phyloP scores from a whole-genome alignment of 306 rosid species.

The Rosa lucieae region DNA sequence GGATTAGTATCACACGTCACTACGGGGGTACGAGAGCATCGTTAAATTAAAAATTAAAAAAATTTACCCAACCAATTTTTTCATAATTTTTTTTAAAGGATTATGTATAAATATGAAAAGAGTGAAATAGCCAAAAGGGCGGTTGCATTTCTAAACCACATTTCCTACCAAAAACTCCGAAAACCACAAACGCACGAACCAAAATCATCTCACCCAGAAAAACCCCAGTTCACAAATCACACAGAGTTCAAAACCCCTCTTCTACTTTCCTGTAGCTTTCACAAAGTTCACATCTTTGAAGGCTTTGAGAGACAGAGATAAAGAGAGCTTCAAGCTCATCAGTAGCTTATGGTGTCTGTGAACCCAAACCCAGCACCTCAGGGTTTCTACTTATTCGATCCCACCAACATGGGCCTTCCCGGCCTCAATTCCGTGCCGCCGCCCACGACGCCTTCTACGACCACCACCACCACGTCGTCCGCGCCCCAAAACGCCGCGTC shows the following conservation, averaged over 20 bases:
- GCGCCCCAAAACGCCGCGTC: constrained; percentile 1
- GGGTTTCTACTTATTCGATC: constrained; percentile 62
- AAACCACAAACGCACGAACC: background rate
- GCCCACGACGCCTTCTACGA: constrained; percentile 3
- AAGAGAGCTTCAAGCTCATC: background rate
- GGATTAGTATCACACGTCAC: no score
- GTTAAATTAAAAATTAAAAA: no score
- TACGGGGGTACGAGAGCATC: no score
- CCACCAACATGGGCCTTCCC: constrained; percentile 51
- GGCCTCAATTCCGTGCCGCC: constrained; percentile 45
- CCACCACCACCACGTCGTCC: constrained; percentile 10
- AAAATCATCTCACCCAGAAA: background rate
- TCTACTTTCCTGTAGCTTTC: constrained; percentile 8
- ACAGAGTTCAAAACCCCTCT: background rate
- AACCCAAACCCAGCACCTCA: constrained; percentile 61
- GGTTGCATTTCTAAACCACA: constrained; percentile 8
- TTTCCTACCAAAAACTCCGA: background rate
- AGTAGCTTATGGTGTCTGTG: constrained; percentile 63
- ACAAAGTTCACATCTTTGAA: background rate
- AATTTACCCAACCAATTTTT: no score
- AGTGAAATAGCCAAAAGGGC: background rate
- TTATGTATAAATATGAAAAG: background rate
- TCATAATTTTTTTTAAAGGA: no score
- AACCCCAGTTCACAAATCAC: background rate
- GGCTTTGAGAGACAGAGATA: no score